These are phyloP conservation scores for Lolium rigidum DNA, from an alignment of 176 grass and related monocot genomes.

Conservation along the genomic window DNA sequence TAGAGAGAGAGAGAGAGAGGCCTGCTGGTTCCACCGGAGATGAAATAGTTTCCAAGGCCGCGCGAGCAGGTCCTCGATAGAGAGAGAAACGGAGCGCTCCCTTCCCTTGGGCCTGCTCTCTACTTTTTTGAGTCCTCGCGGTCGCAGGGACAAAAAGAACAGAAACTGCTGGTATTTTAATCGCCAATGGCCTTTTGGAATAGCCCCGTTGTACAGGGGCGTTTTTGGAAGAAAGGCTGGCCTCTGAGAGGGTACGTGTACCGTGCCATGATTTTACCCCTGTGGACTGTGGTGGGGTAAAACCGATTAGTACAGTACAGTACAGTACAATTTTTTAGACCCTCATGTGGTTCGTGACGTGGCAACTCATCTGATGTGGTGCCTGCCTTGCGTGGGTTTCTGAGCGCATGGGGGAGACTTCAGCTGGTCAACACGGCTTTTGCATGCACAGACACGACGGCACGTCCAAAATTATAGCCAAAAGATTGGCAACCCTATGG, in stretches of 20 bases:
- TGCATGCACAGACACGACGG: not conserved
- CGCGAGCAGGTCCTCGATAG: not conserved
- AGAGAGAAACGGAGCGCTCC: not conserved
- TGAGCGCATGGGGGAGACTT: not conserved
- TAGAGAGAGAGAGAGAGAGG: not conserved
- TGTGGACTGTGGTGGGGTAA: too few species aligned
- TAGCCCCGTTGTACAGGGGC: not conserved
- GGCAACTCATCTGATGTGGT: too few species aligned
- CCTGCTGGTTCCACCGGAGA: constrained; percentile 17
- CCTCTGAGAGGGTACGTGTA: not conserved
- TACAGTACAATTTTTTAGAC: too few species aligned
- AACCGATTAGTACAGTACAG: too few species aligned
- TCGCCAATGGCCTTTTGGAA: not conserved
- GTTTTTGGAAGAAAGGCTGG: not conserved
- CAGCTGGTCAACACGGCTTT: not conserved
- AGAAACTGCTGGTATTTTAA: constrained; percentile 10
- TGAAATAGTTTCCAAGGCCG: constrained; percentile 43
- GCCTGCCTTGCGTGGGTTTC: not conserved
- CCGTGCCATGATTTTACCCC: constrained; percentile 22
- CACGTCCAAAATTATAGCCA: not conserved
- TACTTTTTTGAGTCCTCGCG: constrained; percentile 29
- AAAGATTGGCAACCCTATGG: not conserved
- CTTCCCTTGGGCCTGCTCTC: not conserved
- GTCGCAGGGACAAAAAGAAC: constrained; percentile 39
- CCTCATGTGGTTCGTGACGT: too few species aligned